Evolutionary conservation across 495 filamentous ascomycete genomes (phyloP).

Genomic region (Aspergillus taichungensis): DNA sequence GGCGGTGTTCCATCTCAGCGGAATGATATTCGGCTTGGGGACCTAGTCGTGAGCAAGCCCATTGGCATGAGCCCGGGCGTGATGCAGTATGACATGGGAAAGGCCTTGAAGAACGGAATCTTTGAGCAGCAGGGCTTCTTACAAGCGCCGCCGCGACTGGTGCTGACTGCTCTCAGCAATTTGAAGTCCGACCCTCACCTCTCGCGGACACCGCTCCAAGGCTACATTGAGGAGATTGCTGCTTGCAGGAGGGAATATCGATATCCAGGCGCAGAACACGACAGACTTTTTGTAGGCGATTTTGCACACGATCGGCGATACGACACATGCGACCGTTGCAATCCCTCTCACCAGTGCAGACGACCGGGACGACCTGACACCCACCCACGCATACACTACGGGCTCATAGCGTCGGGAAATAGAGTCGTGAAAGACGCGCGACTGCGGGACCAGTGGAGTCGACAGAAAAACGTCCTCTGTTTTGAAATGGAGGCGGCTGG

Average conservation of each 20-base stretch:
- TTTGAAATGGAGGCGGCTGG: slow-evolving; percentile 8
- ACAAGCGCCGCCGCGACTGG: slow-evolving; percentile 4
- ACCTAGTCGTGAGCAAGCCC: slow-evolving; percentile 29
- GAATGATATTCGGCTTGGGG: slow-evolving; percentile 24
- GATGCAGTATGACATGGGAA: slow-evolving; percentile 30
- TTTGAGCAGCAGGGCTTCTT: slow-evolving; percentile 5
- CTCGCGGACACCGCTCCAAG: neutral
- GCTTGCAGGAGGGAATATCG: neutral
- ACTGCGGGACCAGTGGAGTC: neutral
- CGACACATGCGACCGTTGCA: no score
- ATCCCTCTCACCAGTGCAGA: no score
- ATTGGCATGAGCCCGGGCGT: slow-evolving; percentile 13
- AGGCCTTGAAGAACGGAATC: slow-evolving; percentile 1
- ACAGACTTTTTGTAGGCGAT: neutral
- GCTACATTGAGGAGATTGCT: neutral
- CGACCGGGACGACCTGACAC: neutral
- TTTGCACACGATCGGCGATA: neutral
- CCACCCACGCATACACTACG: slow-evolving; percentile 17
- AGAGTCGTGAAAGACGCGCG: slow-evolving; percentile 14
- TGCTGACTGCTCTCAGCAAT: slow-evolving; percentile 7
- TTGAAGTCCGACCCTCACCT: neutral
- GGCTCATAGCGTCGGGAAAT: slow-evolving; percentile 21
- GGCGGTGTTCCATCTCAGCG: slow-evolving; percentile 20
- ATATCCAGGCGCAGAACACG: neutral
- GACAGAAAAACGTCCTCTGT: slow-evolving; percentile 6